Evolutionary conservation across 1,284 basidiomycete species (phyloP), one percentile per base, ranked within the genome.

Genomic region (Taiwanofungus camphoratus): DNA sequence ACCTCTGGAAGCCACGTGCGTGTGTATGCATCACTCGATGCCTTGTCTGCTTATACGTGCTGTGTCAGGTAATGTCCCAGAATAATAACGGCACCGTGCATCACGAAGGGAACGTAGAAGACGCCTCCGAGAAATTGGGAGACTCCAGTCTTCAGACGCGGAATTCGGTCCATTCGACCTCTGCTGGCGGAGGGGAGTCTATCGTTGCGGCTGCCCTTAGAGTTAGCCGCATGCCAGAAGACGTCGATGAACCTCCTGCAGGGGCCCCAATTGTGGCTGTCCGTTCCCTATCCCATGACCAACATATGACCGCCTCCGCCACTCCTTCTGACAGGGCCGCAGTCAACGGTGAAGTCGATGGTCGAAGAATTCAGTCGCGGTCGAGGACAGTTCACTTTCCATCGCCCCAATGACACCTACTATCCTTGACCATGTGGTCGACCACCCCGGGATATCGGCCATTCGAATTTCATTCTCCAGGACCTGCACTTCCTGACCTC

Each of bases 401-500:
- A 33, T 47, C 52, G 0, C 36, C 52, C 21, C 61, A 72, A 69
- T 73, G 65, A 67, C 66, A 64, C 49, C 51, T 44, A 59, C 51
- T 45, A n/a, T n/a, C n/a, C n/a, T n/a, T n/a, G n/a, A n/a, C n/a
- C n/a, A n/a, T n/a, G n/a, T n/a, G n/a, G n/a, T n/a, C n/a, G n/a
- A n/a, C n/a, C n/a, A n/a, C n/a, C n/a, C n/a, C n/a, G n/a, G n/a
- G n/a, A n/a, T n/a, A n/a, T n/a, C n/a, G n/a, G n/a, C n/a, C n/a
- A n/a, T n/a, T n/a, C n/a, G n/a, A n/a, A n/a, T n/a, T n/a, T n/a
- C n/a, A n/a, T n/a, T n/a, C n/a, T n/a, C n/a, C n/a, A n/a, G n/a
- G n/a, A n/a, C n/a, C n/a, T n/a, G n/a, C n/a, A n/a, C n/a, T n/a
- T n/a, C n/a, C n/a, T n/a, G n/a, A n/a, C n/a, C n/a, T n/a, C n/a